Conservation (phyloP, 2,329 filamentous ascomycete genomes). For the Grosmannia huntii region DNA sequence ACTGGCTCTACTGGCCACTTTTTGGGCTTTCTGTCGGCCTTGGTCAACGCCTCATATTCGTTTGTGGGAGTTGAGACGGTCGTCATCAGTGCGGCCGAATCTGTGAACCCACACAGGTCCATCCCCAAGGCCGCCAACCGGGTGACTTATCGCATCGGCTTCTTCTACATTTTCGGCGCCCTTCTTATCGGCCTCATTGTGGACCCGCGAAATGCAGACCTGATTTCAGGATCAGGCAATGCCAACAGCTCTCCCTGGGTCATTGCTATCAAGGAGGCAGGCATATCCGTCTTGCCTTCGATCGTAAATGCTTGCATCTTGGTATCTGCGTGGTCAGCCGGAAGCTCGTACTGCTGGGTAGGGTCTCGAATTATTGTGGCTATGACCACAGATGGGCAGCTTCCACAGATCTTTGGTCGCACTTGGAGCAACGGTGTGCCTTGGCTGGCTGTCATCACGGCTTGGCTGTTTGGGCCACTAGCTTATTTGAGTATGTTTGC, state of each 20-base stretch:
- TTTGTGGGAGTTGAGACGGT: constrained; percentile 49
- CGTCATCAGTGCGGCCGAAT: constrained; percentile 9
- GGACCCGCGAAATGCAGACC: constrained; percentile 17
- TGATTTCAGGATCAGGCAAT: constrained; percentile 17
- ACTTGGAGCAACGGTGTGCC: constrained; percentile 39
- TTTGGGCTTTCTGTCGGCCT: constrained; percentile 42
- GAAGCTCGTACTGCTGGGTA: constrained; percentile 50
- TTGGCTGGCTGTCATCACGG: constrained; percentile 41
- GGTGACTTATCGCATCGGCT: constrained; percentile 18
- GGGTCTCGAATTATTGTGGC: constrained; percentile 47
- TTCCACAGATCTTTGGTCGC: constrained; percentile 40
- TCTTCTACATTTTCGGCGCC: constrained; percentile 19
- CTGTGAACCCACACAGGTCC: constrained; percentile 9
- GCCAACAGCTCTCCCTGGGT: constrained; percentile 47
- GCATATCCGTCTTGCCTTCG: constrained; percentile 52
- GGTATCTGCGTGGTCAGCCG: constrained; percentile 56
- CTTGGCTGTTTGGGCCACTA: constrained; percentile 47
- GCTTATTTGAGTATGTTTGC: constrained; percentile 47
- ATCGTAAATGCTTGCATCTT: constrained; percentile 67
- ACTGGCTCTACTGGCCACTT: constrained; percentile 36
- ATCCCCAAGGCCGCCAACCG: constrained; percentile 11
- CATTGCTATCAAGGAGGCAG: constrained; percentile 56
- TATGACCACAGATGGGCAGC: constrained; percentile 43
- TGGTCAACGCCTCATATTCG: constrained; percentile 44
- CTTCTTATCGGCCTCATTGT: constrained; percentile 17